A percentile compares a stretch with the other conserved stretches of the same genome.
Conservation (phyloP, 2,329 filamentous ascomycete genomes). For the Onygena corvina region DNA sequence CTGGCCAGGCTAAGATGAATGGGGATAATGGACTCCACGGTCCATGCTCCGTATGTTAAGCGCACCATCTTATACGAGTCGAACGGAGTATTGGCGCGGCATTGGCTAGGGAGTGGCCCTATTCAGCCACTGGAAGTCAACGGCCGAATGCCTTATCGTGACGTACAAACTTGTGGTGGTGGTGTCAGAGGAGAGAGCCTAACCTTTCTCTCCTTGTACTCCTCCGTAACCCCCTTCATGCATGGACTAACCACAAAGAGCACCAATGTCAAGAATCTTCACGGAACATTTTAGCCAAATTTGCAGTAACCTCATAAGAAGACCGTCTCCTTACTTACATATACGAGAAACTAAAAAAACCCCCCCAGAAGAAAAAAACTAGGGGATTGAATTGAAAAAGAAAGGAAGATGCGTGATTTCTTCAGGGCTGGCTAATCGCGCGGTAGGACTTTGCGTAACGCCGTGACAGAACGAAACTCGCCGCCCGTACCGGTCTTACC, state of each 20-base stretch:
- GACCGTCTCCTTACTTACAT: background rate
- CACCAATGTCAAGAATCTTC: background rate
- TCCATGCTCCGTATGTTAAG: background rate
- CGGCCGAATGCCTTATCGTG: too few relatives aligned
- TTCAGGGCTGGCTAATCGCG: conserved; percentile 8
- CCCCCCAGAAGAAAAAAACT: background rate
- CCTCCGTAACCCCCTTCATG: background rate
- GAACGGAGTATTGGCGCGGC: too few relatives aligned
- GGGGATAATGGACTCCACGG: background rate
- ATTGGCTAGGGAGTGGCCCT: too few relatives aligned
- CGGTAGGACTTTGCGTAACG: conserved; percentile 6
- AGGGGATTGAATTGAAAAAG: background rate
- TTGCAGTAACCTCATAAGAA: background rate
- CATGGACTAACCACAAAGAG: background rate
- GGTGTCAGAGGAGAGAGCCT: background rate
- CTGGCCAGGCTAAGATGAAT: background rate
- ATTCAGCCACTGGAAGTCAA: too few relatives aligned
- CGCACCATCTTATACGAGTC: too few relatives aligned
- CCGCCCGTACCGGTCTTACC: too few relatives aligned
- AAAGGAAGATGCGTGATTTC: conserved; percentile 2
- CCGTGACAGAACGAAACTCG: background rate
- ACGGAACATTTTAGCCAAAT: conserved; percentile 4
- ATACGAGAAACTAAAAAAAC: conserved; percentile 2
- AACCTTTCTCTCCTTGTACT: background rate
- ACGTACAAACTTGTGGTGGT: too few relatives aligned